These are phyloP conservation scores for Thalassia testudinum DNA, from an alignment of 116 monocot species.

Conservation along the genomic window DNA sequence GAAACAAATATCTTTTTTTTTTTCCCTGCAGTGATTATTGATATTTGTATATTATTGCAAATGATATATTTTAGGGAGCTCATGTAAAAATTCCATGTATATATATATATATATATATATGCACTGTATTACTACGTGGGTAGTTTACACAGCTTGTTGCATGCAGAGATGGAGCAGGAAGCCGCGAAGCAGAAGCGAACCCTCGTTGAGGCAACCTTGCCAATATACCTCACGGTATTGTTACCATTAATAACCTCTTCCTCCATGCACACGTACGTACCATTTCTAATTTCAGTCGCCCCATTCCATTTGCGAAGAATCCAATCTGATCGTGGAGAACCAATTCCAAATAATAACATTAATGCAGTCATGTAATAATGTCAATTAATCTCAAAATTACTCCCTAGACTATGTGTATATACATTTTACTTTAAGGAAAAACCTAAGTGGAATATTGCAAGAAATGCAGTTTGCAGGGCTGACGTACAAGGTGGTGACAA, in stretches of 20 bases:
- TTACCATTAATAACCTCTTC: background rate
- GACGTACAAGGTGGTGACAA: slow-evolving; percentile 11
- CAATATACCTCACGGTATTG: slow-evolving; percentile 12
- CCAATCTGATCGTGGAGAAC: background rate
- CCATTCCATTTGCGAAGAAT: background rate
- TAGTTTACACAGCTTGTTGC: background rate
- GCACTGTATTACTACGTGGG: background rate
- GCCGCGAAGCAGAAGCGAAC: background rate
- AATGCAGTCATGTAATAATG: background rate
- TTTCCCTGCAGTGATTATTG: no score
- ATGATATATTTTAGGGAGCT: background rate
- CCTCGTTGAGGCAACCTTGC: slow-evolving; percentile 5
- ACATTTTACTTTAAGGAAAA: background rate
- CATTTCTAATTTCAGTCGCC: background rate
- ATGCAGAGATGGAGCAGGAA: slow-evolving; percentile 6
- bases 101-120: no score
- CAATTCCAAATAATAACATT: background rate
- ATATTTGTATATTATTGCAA: background rate
- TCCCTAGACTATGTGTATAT: background rate
- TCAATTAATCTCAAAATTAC: background rate
- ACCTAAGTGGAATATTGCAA: background rate
- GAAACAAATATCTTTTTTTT: no score
- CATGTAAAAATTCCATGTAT: no score
- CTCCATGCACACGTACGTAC: background rate
- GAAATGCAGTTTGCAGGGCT: slow-evolving; percentile 5